Conservation (phyloP, 805 yeast species). For the Wickerhamiella siamensis region DNA sequence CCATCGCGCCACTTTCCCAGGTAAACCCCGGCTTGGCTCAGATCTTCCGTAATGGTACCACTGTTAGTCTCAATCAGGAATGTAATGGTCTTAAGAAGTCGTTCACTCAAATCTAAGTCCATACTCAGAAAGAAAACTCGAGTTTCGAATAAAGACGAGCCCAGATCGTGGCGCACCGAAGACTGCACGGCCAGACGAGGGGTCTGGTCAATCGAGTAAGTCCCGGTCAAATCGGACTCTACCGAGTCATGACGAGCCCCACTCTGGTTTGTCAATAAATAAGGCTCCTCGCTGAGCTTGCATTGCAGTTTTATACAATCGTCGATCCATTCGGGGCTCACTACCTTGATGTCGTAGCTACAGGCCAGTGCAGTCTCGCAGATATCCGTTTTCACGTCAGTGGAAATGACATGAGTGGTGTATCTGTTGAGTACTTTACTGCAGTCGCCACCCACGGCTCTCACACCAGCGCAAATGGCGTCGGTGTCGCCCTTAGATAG, state of each 20-base stretch:
- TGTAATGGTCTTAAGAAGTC: conserved; percentile 29
- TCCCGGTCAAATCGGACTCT: conserved; percentile 9
- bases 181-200: conserved; percentile 19
- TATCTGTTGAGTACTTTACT: conserved; percentile 46
- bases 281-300: conserved; percentile 39
- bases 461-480: conserved; percentile 50
- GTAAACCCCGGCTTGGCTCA: conserved; percentile 32
- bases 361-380: conserved; percentile 37
- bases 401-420: conserved; percentile 68
- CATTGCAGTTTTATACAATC: conserved; percentile 44
- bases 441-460: conserved; percentile 66
- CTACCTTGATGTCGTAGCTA: conserved; percentile 26
- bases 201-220: conserved; percentile 9
- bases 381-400: conserved; percentile 39
- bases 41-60: conserved; percentile 32
- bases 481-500: conserved; percentile 47
- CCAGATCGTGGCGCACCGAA: conserved; percentile 15
- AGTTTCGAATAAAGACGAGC: conserved; percentile 25
- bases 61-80: conserved; percentile 38
- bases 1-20: conserved; percentile 54
- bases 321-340: conserved; percentile 69
- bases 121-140: conserved; percentile 37
- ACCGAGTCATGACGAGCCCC: conserved; percentile 4
- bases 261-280: conserved; percentile 27
- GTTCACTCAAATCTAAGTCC: conserved; percentile 42